Base-by-base conservation (phyloP, 1,284 basidiomycete genomes). In the Clitocybe nebularis region DNA sequence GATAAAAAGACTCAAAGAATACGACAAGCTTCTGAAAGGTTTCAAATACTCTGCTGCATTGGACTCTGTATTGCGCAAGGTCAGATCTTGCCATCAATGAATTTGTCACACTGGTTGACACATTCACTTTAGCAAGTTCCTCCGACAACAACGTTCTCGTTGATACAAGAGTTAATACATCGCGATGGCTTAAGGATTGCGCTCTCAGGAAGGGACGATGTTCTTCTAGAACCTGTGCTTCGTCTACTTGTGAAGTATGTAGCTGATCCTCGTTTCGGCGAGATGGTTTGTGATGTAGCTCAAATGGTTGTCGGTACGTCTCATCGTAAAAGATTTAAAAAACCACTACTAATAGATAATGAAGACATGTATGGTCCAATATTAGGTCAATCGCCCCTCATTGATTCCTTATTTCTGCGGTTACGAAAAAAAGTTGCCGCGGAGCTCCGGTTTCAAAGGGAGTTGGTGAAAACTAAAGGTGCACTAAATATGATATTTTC, bases 31-130 rank as follows among this genome's bases (percentile, higher is more conserved):
- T 46, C 72, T 99, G 44, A 98, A 98, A 64, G 74, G 72, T 22
- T 99, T 99, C 77, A 90, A 93, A 57, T 99, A 99, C 63, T 84
- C 85, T 11, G 93, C 93, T 36, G 96, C 96, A 1, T 68, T 99
- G 29, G 94, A 97, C 63, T 81, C 89, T 3, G 91, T 93, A 4
- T 65, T 96, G 45, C 79, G 79, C 53, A 91, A 91, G 73, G 91
- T 90, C 52, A 35, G 71, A 47, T 21, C 8, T 5, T 17, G 3
- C n/a, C 9, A 3, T 34, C n/a, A 13, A 28, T 2, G 1, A 30
- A 17, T 10, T 25, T 25, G 16, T 13, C 10, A 10, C 19, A 14
- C 11, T 19, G 5, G 10, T 11, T 13, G 4, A 2, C 7, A 29
- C n/a, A 5, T 4, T 3, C 39, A 25, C 30, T 44, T 21, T 47